phyloP scores from a whole-genome alignment of 257 asterid genomes.

The Solanum raphanifolium region DNA sequence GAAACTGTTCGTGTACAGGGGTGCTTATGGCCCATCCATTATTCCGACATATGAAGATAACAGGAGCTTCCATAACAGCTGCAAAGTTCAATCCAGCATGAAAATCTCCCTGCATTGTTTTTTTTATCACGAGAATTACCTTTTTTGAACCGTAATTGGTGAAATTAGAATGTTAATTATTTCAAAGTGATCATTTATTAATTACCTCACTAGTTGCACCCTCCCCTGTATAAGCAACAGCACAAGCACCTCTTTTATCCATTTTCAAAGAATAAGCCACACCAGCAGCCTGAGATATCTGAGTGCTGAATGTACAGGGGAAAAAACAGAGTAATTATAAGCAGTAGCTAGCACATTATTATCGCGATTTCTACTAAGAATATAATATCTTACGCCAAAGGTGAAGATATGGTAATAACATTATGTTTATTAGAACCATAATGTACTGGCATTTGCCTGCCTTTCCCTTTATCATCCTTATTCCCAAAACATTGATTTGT shows the following conservation, averaged over 20 bases:
- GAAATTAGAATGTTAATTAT: not conserved
- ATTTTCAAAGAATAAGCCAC: conserved; percentile 89
- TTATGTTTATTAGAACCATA: conserved; percentile 72
- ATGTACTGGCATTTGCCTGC: conserved; percentile 95
- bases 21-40: conserved; percentile 99
- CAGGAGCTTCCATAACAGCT: conserved; percentile 80
- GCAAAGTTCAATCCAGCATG: conserved; percentile 91
- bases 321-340: not conserved
- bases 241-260: conserved; percentile 75
- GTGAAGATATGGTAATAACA: conserved; percentile 70
- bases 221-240: conserved; percentile 67
- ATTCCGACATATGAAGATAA: conserved; percentile 74
- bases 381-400: conserved; percentile 52
- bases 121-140: not conserved
- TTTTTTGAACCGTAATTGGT: not conserved
- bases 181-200: not conserved
- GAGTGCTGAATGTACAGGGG: conserved; percentile 43
- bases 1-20: conserved; percentile 56
- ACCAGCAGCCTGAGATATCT: conserved; percentile 96
- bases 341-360: not conserved
- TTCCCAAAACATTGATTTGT: conserved; percentile 80
- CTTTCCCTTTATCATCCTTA: conserved; percentile 63
- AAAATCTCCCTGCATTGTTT: conserved; percentile 68
- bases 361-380: not conserved
- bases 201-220: conserved; percentile 88